Evolutionary conservation across 2,329 filamentous ascomycete species (phyloP).

Genomic region (Emergomyces orientalis): DNA sequence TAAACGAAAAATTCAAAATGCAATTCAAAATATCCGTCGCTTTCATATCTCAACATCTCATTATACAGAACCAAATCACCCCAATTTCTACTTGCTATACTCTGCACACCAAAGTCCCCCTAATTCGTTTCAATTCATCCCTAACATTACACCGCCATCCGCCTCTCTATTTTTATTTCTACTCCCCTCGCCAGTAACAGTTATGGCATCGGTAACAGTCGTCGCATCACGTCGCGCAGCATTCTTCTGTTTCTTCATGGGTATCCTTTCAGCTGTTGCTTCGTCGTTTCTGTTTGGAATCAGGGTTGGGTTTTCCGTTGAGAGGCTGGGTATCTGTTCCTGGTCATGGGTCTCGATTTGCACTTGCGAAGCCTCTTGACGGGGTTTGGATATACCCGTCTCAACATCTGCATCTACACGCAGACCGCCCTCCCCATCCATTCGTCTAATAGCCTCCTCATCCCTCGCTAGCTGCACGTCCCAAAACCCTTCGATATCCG

Average conservation of each 20-base stretch:
- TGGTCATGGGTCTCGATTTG: neutral
- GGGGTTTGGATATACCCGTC: neutral
- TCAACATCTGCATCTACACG: neutral
- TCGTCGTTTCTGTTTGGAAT: neutral
- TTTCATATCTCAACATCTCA: no score
- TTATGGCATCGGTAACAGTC: neutral
- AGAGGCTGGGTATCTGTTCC: neutral
- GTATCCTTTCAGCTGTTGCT: neutral
- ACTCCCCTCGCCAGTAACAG: neutral
- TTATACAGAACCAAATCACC: no score
- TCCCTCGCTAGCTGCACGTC: slow-evolving; percentile 1
- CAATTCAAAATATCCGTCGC: no score
- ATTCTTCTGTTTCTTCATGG: neutral
- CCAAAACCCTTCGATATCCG: slow-evolving; percentile 6
- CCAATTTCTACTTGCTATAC: no score
- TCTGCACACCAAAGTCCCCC: no score
- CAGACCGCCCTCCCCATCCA: neutral
- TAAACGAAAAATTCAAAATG: no score
- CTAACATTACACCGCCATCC: slow-evolving; percentile 1
- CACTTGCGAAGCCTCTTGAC: neutral
- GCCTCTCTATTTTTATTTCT: neutral
- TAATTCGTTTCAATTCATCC: neutral
- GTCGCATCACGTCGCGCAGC: neutral
- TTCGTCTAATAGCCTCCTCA: slow-evolving; percentile 3
- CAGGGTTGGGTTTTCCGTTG: neutral